Base-by-base conservation (phyloP, 768 basidiomycete genomes). In the Leucocoprinus birnbaumii region DNA sequence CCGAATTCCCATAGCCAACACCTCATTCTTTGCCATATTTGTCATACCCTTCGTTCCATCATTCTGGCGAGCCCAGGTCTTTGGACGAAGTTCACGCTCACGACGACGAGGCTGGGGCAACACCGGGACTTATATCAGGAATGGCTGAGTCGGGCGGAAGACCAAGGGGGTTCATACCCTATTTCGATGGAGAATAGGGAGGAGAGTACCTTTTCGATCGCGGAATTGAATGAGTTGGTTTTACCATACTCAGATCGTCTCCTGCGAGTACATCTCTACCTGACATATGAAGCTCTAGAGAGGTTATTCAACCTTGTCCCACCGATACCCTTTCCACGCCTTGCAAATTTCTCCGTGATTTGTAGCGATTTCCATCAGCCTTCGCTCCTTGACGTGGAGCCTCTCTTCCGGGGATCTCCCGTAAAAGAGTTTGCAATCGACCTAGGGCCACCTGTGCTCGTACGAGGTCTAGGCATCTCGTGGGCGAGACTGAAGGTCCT, bases 181-280 rank as follows among this genome's bases (percentile, higher is more conserved):
- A 48, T 55, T 43, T 55, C 53, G 14, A 55, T 55, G 13, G 53
- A 55, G 35, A 55, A 55, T 14, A 47, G 19, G 37, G 45, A 48
- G 37, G 53, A 48, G 53, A 40, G 21, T 3, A 31, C 3, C 14
- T 55, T 55, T 38, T 55, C 53, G 14, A 16, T 19, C 35, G 35
- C 7, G 18, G 46, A 46, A 27, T 35, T 55, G 53, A 46, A 55
- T 24, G 53, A 55, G 10, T 40, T 55, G 26, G 25, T 55, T 19
- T 31, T 55, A 4, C 53, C 53, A 5, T 42, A 41, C 18, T 9
- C 37, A 45, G 27, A 48, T 18, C 46, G 46, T 24, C 22, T 55
- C 1, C 48, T 41, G 7, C 38, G 46, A 19, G 25, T 55, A 14
- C 53, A 31, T 26, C 34, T 55, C 26, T 42, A 55, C 25, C 53